phyloP scores from a whole-genome alignment of 345 rosid species.

The Ceriops decandra region DNA sequence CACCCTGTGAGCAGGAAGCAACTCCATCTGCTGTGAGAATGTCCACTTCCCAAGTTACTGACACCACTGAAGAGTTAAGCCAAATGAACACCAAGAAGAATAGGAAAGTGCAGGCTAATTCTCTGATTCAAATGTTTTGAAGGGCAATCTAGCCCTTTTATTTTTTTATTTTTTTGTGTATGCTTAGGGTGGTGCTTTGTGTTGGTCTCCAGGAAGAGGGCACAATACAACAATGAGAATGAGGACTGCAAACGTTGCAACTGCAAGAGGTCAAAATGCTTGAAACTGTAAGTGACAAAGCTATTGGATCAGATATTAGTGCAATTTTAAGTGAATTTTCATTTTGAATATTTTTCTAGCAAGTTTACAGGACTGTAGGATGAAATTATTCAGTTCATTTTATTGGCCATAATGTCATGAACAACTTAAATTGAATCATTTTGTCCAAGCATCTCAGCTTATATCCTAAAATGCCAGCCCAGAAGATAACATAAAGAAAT shows the following conservation, averaged over 20 bases:
- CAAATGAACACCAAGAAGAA: slow-evolving; percentile 23
- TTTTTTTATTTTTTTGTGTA: not conserved
- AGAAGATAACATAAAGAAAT: not conserved
- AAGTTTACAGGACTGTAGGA: not conserved
- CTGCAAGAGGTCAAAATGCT: slow-evolving; percentile 41
- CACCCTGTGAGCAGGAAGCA: slow-evolving; percentile 17
- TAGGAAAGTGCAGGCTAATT: slow-evolving; percentile 21
- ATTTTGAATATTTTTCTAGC: not conserved
- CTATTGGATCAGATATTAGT: too few species aligned
- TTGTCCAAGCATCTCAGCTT: not conserved
- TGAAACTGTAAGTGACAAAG: slow-evolving; percentile 45
- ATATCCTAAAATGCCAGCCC: not conserved
- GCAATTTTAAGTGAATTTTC: not conserved
- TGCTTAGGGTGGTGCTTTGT: not conserved
- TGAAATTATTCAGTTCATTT: not conserved
- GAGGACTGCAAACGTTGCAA: slow-evolving; percentile 39
- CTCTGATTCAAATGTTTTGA: not conserved
- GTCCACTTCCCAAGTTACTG: slow-evolving; percentile 15
- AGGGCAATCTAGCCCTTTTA: not conserved
- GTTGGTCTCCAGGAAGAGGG: slow-evolving; percentile 23
- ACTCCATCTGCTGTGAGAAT: slow-evolving; percentile 15
- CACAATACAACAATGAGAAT: slow-evolving; percentile 7
- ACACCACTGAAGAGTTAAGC: slow-evolving; percentile 17
- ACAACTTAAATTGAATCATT: not conserved
- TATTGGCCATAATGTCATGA: not conserved